phyloP scores from a whole-genome alignment of 768 basidiomycete genomes.

The Strobilomyces dryophilus region DNA sequence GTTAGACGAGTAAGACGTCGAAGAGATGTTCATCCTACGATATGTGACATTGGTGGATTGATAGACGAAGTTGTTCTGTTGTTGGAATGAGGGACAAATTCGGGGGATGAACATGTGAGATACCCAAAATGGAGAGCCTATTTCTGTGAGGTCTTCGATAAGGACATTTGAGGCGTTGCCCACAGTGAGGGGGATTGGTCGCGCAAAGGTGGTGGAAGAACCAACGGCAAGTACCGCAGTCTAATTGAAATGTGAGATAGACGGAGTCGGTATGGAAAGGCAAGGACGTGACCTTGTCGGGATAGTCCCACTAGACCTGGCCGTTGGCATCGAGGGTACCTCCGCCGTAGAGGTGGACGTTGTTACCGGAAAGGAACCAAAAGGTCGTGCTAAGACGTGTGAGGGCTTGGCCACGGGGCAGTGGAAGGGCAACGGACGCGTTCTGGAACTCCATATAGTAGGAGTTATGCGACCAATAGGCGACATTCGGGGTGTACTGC shows the following conservation, averaged over 20 bases:
- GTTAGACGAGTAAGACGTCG: conserved; percentile 33
- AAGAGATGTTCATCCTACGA: conserved; percentile 34
- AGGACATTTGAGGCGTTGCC: conserved; percentile 40
- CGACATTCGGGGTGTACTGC: conserved; percentile 38
- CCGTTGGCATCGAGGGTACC: conserved; percentile 44
- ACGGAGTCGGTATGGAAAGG: background rate
- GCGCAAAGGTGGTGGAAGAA: conserved; percentile 39
- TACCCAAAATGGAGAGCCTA: conserved; percentile 41
- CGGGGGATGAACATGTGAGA: conserved; percentile 3
- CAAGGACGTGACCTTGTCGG: conserved; percentile 21
- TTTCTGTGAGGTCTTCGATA: conserved; percentile 36
- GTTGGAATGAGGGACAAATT: background rate
- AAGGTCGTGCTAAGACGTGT: conserved; percentile 31
- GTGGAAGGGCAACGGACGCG: conserved; percentile 24
- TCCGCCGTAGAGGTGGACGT: conserved; percentile 39
- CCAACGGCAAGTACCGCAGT: conserved; percentile 39
- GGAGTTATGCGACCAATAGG: conserved; percentile 38
- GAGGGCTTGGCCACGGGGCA: background rate
- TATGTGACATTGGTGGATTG: conserved; percentile 40
- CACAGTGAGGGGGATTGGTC: conserved; percentile 42
- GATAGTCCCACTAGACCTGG: conserved; percentile 38
- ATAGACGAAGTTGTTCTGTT: conserved; percentile 39
- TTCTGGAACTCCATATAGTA: conserved; percentile 42
- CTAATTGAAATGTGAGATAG: conserved; percentile 12
- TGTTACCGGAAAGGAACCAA: conserved; percentile 37